phyloP scores from a whole-genome alignment of 305 asterid species.

The Fraxinus platypoda region DNA sequence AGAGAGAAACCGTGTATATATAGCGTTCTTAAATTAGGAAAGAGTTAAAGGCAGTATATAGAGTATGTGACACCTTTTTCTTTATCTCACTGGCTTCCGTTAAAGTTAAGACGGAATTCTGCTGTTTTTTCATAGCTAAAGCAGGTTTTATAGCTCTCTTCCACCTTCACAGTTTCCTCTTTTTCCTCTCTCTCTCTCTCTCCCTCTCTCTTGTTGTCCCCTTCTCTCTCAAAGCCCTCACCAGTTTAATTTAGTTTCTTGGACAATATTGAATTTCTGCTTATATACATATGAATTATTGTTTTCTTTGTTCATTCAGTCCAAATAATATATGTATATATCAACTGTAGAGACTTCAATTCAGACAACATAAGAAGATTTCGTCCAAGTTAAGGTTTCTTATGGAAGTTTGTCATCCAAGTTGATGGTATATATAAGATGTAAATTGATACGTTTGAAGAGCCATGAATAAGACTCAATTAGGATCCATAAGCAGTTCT shows the following conservation, averaged over 20 bases:
- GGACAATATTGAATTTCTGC: slow-evolving; percentile 10
- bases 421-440: not conserved
- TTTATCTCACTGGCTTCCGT: slow-evolving; percentile 69
- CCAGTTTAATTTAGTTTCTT: slow-evolving; percentile 1
- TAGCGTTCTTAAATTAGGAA: slow-evolving; percentile 53
- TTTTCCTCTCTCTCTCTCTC: not conserved
- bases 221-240: slow-evolving; percentile 17
- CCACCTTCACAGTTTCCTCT: slow-evolving; percentile 25
- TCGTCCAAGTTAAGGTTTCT: not conserved
- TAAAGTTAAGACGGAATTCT: slow-evolving; percentile 63
- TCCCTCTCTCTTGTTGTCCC: not conserved
- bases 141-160: slow-evolving; percentile 52
- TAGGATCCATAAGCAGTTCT: slow-evolving; percentile 72
- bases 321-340: not conserved
- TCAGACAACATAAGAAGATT: slow-evolving; percentile 7
- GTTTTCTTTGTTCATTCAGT: not conserved
- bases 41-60: slow-evolving; percentile 53
- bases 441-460: not conserved
- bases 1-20: slow-evolving; percentile 35
- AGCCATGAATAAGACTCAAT: slow-evolving; percentile 63
- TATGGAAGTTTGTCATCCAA: slow-evolving; percentile 12
- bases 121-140: slow-evolving; percentile 52
- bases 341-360: not conserved
- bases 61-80: slow-evolving; percentile 51
- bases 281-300: not conserved